Evolutionary conservation across 306 rosid species (phyloP).

Genomic region (Pueraria montana): DNA sequence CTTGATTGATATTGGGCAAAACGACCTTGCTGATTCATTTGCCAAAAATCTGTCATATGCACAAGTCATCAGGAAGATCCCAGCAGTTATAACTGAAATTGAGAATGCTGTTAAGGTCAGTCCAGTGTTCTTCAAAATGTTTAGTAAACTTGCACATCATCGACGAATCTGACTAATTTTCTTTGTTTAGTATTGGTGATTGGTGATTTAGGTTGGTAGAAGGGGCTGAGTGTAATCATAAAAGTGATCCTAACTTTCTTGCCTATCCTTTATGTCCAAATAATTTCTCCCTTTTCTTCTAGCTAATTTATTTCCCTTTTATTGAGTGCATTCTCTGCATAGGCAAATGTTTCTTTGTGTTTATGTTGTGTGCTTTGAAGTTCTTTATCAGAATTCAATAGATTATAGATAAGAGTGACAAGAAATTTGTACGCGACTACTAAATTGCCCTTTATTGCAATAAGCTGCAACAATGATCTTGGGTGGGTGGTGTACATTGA

Average conservation of each 20-base stretch:
- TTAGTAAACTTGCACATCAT: not conserved
- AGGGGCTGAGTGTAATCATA: not conserved
- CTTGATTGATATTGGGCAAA: slow-evolving; percentile 95
- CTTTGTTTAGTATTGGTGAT: not conserved
- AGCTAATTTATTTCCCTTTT: not conserved
- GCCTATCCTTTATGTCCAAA: slow-evolving; percentile 15
- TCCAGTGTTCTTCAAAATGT: not conserved
- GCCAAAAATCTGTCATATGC: slow-evolving; percentile 64
- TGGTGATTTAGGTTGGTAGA: not conserved
- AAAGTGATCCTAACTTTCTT: not conserved
- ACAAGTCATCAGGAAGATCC: slow-evolving; percentile 70
- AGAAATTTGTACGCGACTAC: not conserved
- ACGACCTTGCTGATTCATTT: slow-evolving; percentile 86
- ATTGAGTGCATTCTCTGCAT: not conserved
- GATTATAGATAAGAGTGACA: slow-evolving; percentile 1
- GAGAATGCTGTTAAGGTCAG: slow-evolving; percentile 73
- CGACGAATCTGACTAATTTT: not conserved
- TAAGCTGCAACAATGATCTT: not conserved
- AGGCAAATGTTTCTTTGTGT: not conserved
- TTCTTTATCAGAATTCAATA: slow-evolving; percentile 11
- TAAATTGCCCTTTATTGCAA: not conserved
- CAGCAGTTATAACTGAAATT: slow-evolving; percentile 69
- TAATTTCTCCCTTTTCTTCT: not conserved
- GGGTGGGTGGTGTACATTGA: not conserved
- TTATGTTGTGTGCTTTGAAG: slow-evolving; percentile 6